Percentiles rank a stretch among this genome's conserved stretches.
Evolutionary conservation across 2,329 filamentous ascomycete genomes (phyloP).

Genomic region (Penicillium thymicola): DNA sequence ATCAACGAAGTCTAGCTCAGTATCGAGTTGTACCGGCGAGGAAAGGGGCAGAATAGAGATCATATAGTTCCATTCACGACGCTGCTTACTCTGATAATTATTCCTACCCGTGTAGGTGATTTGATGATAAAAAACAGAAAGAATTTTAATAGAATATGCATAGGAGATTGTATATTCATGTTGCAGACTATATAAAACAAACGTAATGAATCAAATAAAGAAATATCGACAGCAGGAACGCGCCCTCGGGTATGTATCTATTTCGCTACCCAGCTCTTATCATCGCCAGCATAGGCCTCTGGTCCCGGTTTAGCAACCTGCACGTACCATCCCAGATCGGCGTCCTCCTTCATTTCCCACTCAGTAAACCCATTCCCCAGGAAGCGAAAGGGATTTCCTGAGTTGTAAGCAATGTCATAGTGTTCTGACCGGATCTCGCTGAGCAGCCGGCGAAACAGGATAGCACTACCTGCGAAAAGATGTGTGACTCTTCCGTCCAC

Average conservation of each 20-base stretch:
- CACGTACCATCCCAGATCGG: slow-evolving; percentile 10
- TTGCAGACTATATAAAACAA: neutral
- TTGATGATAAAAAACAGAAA: neutral
- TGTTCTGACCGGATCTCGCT: slow-evolving; percentile 46
- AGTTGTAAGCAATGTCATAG: slow-evolving; percentile 46
- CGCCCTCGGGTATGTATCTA: neutral
- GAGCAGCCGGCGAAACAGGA: slow-evolving; percentile 29
- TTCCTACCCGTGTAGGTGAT: neutral
- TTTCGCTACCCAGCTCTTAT: neutral
- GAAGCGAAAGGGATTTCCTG: slow-evolving; percentile 1
- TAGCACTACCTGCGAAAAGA: slow-evolving; percentile 45
- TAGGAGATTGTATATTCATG: neutral
- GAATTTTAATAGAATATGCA: neutral
- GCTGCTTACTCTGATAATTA: neutral
- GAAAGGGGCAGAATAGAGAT: no score
- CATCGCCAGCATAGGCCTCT: neutral
- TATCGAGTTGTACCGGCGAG: no score
- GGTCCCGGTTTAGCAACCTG: neutral
- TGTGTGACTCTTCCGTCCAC: slow-evolving; percentile 46
- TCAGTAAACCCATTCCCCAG: slow-evolving; percentile 9
- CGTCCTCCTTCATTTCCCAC: slow-evolving; percentile 16
- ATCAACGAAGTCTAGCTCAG: neutral
- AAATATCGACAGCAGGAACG: neutral
- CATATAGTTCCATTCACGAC: no score
- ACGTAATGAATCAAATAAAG: neutral